These are phyloP conservation scores for Pichia deserticola DNA, from an alignment of 805 yeast genomes.

Conservation along the genomic window DNA sequence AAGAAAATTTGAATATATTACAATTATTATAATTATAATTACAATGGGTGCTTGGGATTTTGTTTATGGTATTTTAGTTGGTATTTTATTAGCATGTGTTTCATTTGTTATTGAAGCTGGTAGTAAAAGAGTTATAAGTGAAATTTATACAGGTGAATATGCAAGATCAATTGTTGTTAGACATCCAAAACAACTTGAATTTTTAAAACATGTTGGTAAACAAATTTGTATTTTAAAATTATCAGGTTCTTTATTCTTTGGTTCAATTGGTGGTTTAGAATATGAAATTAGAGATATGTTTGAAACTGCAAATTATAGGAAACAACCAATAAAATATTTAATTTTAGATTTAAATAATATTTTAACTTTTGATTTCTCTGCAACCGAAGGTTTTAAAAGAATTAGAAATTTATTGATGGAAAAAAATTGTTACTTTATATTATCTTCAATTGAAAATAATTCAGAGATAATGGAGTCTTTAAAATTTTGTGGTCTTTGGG, in stretches of 20 bases:
- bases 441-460: constrained; percentile 68
- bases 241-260: constrained; percentile 87
- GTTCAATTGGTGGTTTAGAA: constrained; percentile 91
- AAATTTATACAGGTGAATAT: constrained; percentile 76
- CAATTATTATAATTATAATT: constrained; percentile 79
- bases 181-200: constrained; percentile 82
- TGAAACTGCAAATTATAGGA: constrained; percentile 42
- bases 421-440: constrained; percentile 60
- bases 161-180: constrained; percentile 90
- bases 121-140: constrained; percentile 70
- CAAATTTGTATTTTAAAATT: constrained; percentile 84
- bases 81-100: constrained; percentile 84
- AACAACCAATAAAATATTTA: constrained; percentile 67
- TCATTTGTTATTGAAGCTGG: constrained; percentile 95
- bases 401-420: constrained; percentile 71
- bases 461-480: constrained; percentile 64
- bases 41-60: constrained; percentile 96
- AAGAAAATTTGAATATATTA: constrained; percentile 68
- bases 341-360: constrained; percentile 83
- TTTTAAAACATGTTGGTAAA: constrained; percentile 76
- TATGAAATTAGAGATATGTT: constrained; percentile 58
- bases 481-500: constrained; percentile 78
- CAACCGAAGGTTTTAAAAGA: constrained; percentile 91
- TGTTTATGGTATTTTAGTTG: constrained; percentile 85
- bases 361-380: constrained; percentile 79